Evolutionary conservation across 139 green algal genomes (phyloP).

Genomic region (Tetradesmus obliquus): DNA sequence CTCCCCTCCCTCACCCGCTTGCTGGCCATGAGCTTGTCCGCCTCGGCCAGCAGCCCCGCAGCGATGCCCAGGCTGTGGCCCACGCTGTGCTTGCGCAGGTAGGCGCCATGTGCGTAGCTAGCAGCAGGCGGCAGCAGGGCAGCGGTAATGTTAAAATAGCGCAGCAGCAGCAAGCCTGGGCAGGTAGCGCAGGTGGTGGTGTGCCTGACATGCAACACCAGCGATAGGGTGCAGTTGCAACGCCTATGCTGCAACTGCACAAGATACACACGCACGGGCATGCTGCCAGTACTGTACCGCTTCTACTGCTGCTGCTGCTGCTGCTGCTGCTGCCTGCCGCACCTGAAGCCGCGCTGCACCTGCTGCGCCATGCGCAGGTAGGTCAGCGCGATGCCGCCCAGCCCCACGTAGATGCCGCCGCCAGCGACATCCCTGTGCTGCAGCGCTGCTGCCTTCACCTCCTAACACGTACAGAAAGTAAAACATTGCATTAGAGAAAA

Average conservation of each 20-base stretch:
- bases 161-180: neutral
- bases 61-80: conserved; percentile 18
- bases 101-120: conserved; percentile 30
- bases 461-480: conserved; percentile 29
- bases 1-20: neutral
- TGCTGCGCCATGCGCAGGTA: conserved; percentile 42
- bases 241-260: neutral
- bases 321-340: neutral
- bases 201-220: neutral
- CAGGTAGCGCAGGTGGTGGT: too few relatives aligned
- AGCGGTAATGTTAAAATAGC: neutral
- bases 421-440: conserved; percentile 40
- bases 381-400: conserved; percentile 34
- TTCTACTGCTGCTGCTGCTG: neutral
- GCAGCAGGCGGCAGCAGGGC: neutral
- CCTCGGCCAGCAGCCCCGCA: neutral
- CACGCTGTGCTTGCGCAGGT: conserved; percentile 41
- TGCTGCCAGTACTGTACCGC: neutral
- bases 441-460: conserved; percentile 17
- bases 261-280: neutral
- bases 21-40: conserved; percentile 13
- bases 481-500: too few relatives aligned
- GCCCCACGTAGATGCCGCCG: conserved; percentile 38
- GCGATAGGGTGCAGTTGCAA: neutral
- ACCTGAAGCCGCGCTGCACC: conserved; percentile 35